phyloP scores from a whole-genome alignment of 441 rosid species.

The Bruguiera hainesii region DNA sequence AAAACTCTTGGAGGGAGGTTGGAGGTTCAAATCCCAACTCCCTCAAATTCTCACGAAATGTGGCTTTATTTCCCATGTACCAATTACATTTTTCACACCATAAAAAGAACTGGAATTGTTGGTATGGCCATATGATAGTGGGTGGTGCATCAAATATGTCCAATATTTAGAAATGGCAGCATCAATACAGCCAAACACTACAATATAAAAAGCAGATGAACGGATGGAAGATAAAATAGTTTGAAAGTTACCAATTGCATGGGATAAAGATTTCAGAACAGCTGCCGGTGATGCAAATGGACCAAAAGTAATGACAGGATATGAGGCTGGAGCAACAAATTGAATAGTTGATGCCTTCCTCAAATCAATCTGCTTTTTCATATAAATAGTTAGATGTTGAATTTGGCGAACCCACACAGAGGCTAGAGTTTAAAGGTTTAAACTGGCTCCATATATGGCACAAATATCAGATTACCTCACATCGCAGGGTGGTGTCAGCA shows the following conservation, averaged over 20 bases:
- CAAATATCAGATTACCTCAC: slow-evolving; percentile 61
- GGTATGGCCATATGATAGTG: too few species aligned
- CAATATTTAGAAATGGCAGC: neutral
- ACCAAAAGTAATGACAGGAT: slow-evolving; percentile 89
- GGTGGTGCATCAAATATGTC: too few species aligned
- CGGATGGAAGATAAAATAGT: slow-evolving; percentile 11
- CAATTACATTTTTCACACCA: too few species aligned
- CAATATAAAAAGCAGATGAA: neutral
- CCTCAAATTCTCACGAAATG: too few species aligned
- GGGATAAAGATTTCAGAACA: slow-evolving; percentile 73
- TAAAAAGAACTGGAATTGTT: too few species aligned
- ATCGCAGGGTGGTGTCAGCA: slow-evolving; percentile 82
- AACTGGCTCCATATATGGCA: neutral
- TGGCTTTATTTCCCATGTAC: too few species aligned
- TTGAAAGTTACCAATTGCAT: slow-evolving; percentile 62
- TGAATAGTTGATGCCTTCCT: slow-evolving; percentile 53
- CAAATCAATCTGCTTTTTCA: slow-evolving; percentile 74
- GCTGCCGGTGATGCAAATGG: slow-evolving; percentile 73
- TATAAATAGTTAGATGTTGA: slow-evolving; percentile 12
- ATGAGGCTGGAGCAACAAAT: slow-evolving; percentile 52
- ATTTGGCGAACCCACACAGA: slow-evolving; percentile 13
- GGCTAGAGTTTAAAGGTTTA: neutral
- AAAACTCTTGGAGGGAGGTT: too few species aligned
- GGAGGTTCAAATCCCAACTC: too few species aligned
- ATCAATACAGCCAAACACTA: slow-evolving; percentile 5